Percentiles rank a stretch among this genome's conserved stretches.
Conservation (phyloP, 2,329 filamentous ascomycete genomes). For the Hymenotorrendiella dingleyae region DNA sequence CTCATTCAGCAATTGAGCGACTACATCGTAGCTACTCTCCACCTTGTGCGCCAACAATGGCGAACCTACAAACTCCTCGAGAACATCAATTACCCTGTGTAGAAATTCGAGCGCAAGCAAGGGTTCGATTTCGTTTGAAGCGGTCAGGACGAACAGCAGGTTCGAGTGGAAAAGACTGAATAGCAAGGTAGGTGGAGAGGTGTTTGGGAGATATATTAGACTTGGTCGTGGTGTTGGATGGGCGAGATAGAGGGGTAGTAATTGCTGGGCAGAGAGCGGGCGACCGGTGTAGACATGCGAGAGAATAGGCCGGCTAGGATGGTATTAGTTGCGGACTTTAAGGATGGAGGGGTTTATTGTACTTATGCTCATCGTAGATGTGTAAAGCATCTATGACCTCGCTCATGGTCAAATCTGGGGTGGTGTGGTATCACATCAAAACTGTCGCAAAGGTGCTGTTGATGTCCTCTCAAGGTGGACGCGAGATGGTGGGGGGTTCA, state of each 20-base stretch:
- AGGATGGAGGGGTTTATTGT: conserved; percentile 30
- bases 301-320: conserved; percentile 55
- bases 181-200: conserved; percentile 78
- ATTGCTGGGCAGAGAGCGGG: conserved; percentile 66
- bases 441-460: no score
- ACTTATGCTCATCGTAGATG: conserved; percentile 96
- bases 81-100: conserved; percentile 82
- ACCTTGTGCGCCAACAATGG: conserved; percentile 82
- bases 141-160: conserved; percentile 77
- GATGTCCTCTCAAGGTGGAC: neutral
- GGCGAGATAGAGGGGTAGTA: conserved; percentile 82
- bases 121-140: conserved; percentile 82
- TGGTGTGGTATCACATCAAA: no score
- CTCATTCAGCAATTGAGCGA: conserved; percentile 86
- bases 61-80: conserved; percentile 90
- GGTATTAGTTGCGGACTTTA: conserved; percentile 18
- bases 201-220: conserved; percentile 76
- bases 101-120: conserved; percentile 90
- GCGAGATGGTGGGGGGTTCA: neutral
- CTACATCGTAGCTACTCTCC: conserved; percentile 85
- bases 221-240: conserved; percentile 77
- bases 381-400: conserved; percentile 91
- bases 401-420: conserved; percentile 53
- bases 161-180: conserved; percentile 86
- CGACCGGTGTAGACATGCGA: conserved; percentile 83